Evolutionary conservation across 2,329 filamentous ascomycete genomes (phyloP), one percentile per base, ranked within the genome.

Genomic region (Hypoxylon sp.): DNA sequence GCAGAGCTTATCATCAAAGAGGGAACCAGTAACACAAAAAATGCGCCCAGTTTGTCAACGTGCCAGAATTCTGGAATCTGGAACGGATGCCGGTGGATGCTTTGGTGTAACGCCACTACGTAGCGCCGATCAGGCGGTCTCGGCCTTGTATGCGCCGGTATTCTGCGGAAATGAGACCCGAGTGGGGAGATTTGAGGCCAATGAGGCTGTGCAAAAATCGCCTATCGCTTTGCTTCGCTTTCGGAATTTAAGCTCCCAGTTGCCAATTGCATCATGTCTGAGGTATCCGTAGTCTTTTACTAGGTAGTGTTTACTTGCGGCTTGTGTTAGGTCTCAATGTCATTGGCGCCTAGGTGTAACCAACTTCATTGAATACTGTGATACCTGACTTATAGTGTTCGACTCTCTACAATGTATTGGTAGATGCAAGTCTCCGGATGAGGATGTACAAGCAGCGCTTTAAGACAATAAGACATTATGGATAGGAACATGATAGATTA

Each of bases 181-280:
- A 8, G 24, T 70, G 72, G 68, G 71, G 53, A 44, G 17, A n/a
- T 44, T 44, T 31, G 73, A 75, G 72, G 74, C 75, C 75, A 76
- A 76, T 57, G 73, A 59, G 75, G 75, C 75, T 74, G 69, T 76
- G 72, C 68, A 65, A 60, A 59, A 44, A 26, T 56, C 61, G 58
- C 22, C 46, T 59, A 64, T 71, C 62, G 65, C 57, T 63, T 60
- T 54, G 29, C 33, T 53, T 56, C 31, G 44, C 22, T 53, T 58
- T 61, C 14, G 46, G 33, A 37, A 37, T 24, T 64, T 63, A 3
- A 39, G 33, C n/a, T 19, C 39, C 39, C 17, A 44, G n/a, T 35
- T 46, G 54, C 39, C 29, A 44, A 13, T 44, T 46, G 54, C 57
- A 47, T 57, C 48, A 42, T 48, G 33, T 22, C 62, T 53, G 22